Evolutionary conservation across 331 rosid genomes (phyloP), one percentile per base, ranked within the genome.

Genomic region (Phaseolus coccineus): DNA sequence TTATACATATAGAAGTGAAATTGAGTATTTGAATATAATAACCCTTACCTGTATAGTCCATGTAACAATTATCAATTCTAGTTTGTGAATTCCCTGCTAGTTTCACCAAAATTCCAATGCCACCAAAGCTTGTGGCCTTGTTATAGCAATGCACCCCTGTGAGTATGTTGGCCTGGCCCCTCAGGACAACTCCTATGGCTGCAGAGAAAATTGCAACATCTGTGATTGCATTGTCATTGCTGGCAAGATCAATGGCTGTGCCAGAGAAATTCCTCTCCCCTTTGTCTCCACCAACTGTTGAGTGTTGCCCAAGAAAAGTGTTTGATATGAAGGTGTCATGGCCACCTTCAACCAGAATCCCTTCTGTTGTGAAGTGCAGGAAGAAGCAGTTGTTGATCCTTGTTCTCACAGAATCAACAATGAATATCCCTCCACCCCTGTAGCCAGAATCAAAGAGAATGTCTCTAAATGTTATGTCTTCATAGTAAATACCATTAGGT

Each of bases 381-480:
- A 91, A 91, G 87, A 87, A 89, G 65, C 93, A 91, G 24, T 83
- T 81, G 87, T 71, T 77, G 52, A 91, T 89, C 2, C 96, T 84
- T 74, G 83, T 86, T 82, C 96, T 73, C 0, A 79, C 92, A 0
- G 22, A 89, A 78, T 89, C 90, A 1, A 80, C 40, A 0, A 89
- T 30, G 70, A 71, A 80, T 53, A 91, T 73, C 2, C 93, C 96
- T 51, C 96, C 96, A 19, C 91, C 90, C 33, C 80, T 74, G 25
- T 73, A 86, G 81, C 90, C 61, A 0, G 96, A 91, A 80, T 91
- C 96, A 40, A 91, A 91, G 65, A 87, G 88, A 1, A 89, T 77
- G 81, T 86, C 93, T 2, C 88, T 53, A 25, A 91, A 91, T 14
- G 93, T 91, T 80, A 89, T 89, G 83, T 87, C 96, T 79, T 91